Conservation (phyloP, 2,329 filamentous ascomycete genomes). For the Pseudogymnoascus sp. region DNA sequence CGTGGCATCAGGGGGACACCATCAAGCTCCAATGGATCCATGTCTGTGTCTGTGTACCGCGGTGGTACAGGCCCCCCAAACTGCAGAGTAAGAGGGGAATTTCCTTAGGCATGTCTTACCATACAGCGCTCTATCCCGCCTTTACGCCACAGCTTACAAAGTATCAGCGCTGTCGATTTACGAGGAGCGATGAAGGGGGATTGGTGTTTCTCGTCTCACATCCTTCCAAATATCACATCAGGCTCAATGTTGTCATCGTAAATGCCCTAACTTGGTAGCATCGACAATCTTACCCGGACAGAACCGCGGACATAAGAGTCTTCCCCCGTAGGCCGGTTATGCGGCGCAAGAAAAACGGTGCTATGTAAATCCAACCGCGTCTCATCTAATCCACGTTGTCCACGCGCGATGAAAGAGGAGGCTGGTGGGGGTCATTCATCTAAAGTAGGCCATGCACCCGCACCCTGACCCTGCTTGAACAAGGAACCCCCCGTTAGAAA, state of each 20-base stretch:
- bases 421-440: conserved; percentile 8
- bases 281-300: background rate
- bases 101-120: background rate
- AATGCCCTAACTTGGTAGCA: background rate
- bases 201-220: background rate
- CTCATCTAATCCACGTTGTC: background rate
- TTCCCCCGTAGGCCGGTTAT: background rate
- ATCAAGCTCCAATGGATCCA: background rate
- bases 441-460: conserved; percentile 4
- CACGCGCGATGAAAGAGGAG: conserved; percentile 5
- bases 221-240: background rate
- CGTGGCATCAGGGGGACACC: conserved; percentile 6
- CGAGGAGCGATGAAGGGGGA: background rate
- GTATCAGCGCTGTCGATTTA: background rate
- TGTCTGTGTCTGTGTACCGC: background rate
- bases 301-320: background rate
- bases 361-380: background rate
- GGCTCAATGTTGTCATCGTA: background rate
- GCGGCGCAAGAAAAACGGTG: background rate
- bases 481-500: conserved; percentile 1
- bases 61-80: background rate
- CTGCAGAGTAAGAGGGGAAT: background rate
- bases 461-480: background rate
- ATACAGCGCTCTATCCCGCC: background rate
- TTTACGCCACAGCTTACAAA: background rate